Base-by-base conservation (phyloP, 495 filamentous ascomycete genomes). In the Letharia columbiana region DNA sequence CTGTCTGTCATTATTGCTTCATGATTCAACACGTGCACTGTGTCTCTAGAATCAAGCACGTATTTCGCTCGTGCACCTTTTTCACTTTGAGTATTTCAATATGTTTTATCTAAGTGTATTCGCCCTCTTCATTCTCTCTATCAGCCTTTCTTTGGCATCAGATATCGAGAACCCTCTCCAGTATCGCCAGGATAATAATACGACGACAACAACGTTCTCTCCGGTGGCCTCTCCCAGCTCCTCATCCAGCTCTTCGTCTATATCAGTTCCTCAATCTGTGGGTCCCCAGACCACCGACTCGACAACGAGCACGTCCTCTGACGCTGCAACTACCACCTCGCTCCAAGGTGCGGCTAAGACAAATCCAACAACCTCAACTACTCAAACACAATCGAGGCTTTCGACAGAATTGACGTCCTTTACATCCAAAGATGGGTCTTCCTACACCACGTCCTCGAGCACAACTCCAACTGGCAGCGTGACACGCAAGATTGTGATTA, bases 171-270 rank as follows among this genome's bases (percentile, higher is more conserved):
- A 70, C 9, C 64, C 57, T 39, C 45, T 66, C 2, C 31, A 61
- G 39, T 66, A 68, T 42, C 69, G 69, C 35, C 69, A 70, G 35
- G 66, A 63, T 42, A 68, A 63, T 61, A 63, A 66, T n/a, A 66
- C 74, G 28, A 66, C 67, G 12, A 45, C 60, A 35, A 66, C 70
- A 18, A 20, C 62, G 23, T 58, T 47, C 31, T 61, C 61, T 59
- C 64, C 71, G 13, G 58, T 63, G 12, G 70, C 72, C 3, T 66
- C 74, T 13, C 49, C 70, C 12, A 67, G 70, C 33, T 60, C 69
- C 9, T 68, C 73, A 15, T 54, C 68, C 15, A 50, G 52, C 31
- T 37, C 60, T 76, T 73, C 37, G 23, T 44, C 47, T 59, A 59
- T 39, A 41, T 45, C 59, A 50, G 47, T 59, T 37, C 52, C 70